These are phyloP conservation scores for Uncinocarpus reesii DNA, from an alignment of 2,329 filamentous ascomycete species.

Conservation along the genomic window DNA sequence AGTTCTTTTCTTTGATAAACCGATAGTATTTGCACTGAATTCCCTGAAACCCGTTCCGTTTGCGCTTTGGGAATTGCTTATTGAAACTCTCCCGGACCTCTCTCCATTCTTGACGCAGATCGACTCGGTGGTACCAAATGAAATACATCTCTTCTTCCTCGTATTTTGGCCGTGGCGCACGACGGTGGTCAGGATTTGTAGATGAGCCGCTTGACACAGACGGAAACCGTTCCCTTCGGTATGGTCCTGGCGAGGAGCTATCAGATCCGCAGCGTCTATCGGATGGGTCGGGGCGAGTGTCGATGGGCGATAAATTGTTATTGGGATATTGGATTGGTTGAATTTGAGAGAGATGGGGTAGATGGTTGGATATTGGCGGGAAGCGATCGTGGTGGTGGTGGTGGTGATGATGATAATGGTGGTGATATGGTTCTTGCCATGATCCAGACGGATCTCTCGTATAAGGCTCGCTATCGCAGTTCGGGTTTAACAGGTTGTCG, in stretches of 20 bases:
- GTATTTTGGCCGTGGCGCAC: slow-evolving; percentile 39
- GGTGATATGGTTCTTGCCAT: slow-evolving; percentile 8
- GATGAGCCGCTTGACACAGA: slow-evolving; percentile 35
- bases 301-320: slow-evolving; percentile 2
- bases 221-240: slow-evolving; percentile 32
- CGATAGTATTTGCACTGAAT: slow-evolving; percentile 44
- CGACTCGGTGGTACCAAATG: slow-evolving; percentile 42
- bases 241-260: slow-evolving; percentile 29
- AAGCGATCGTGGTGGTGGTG: slow-evolving; percentile 2
- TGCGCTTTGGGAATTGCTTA: slow-evolving; percentile 34
- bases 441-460: not conserved
- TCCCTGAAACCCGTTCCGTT: slow-evolving; percentile 35
- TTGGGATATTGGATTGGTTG: slow-evolving; percentile 8
- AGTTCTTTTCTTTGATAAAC: slow-evolving; percentile 38
- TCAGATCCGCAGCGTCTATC: slow-evolving; percentile 19
- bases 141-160: slow-evolving; percentile 40
- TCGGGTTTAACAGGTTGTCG: slow-evolving; percentile 13
- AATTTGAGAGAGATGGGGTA: slow-evolving; percentile 8
- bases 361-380: not conserved
- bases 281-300: slow-evolving; percentile 8
- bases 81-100: slow-evolving; percentile 38
- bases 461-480: not conserved
- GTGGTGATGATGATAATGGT: slow-evolving; percentile 9
- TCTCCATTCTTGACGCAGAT: slow-evolving; percentile 39
- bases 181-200: slow-evolving; percentile 28